Percentiles rank a stretch among this genome's conserved stretches.
phyloP scores from a whole-genome alignment of 2,329 filamentous ascomycete species.

The Apiospora phragmitis region DNA sequence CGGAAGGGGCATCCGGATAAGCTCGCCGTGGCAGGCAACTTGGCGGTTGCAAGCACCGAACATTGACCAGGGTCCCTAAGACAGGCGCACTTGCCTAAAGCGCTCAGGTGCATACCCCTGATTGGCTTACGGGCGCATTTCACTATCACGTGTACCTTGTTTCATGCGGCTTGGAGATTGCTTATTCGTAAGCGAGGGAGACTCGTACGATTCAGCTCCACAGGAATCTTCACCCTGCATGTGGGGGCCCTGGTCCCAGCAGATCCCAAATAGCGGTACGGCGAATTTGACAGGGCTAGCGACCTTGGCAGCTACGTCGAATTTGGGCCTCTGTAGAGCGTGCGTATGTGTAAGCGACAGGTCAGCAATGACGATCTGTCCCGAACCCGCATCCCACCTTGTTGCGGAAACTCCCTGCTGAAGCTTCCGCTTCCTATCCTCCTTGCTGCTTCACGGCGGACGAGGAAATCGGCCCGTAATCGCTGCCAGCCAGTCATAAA shows the following conservation, averaged over 20 bases:
- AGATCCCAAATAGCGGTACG: too few relatives aligned
- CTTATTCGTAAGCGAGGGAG: background rate
- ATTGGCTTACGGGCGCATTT: background rate
- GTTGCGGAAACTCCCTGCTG: background rate
- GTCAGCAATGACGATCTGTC: background rate
- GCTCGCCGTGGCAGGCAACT: background rate
- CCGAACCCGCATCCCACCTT: background rate
- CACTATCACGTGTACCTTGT: background rate
- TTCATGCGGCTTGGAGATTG: background rate
- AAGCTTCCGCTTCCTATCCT: background rate
- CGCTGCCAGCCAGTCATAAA: background rate
- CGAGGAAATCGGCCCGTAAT: background rate
- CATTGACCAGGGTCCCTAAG: background rate
- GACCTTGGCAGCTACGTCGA: background rate
- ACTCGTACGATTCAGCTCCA: background rate
- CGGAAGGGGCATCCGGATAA: background rate
- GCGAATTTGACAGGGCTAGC: background rate
- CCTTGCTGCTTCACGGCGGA: background rate
- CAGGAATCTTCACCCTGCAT: background rate
- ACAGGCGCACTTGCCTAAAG: background rate
- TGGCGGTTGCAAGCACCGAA: background rate
- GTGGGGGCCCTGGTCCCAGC: background rate
- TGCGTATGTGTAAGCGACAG: background rate
- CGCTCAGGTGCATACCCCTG: background rate
- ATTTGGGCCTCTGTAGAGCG: background rate